Conservation (phyloP, 352 stramenopile genomes). For the Phytophthora sp. region DNA sequence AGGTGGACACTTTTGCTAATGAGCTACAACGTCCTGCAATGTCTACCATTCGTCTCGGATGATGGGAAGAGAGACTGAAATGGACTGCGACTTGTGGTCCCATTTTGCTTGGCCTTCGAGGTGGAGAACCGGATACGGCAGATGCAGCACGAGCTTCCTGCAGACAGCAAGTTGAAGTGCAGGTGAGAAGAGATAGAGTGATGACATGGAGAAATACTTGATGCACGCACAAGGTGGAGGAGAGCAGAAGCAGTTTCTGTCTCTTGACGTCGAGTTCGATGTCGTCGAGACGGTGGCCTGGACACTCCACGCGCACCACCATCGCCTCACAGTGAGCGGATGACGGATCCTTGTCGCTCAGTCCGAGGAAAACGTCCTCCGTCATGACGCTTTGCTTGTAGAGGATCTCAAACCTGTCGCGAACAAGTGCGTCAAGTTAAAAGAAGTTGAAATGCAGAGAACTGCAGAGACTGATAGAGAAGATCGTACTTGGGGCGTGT, state of each 20-base stretch:
- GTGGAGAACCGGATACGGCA: conserved; percentile 77
- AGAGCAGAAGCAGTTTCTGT: conserved; percentile 78
- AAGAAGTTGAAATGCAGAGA: too few species aligned
- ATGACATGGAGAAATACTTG: background rate
- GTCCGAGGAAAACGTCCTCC: conserved; percentile 83
- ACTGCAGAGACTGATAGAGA: background rate
- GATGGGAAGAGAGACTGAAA: conserved; percentile 76
- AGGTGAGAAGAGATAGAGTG: background rate
- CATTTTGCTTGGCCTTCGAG: conserved; percentile 79
- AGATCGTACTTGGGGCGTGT: conserved; percentile 50
- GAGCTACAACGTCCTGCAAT: too few species aligned
- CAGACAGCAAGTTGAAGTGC: background rate
- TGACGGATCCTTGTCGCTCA: conserved; percentile 87
- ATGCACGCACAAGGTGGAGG: conserved; percentile 53
- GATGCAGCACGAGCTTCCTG: conserved; percentile 71
- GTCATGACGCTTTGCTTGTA: conserved; percentile 90
- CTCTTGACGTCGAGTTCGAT: conserved; percentile 84
- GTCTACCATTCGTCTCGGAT: conserved; percentile 81
- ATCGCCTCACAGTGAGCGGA: conserved; percentile 81
- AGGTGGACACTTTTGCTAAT: too few species aligned
- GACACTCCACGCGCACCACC: conserved; percentile 78
- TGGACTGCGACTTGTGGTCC: conserved; percentile 52
- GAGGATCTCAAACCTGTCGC: conserved; percentile 74
- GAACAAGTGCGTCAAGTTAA: background rate
- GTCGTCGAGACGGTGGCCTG: conserved; percentile 64